Evolutionary conservation across 305 asterid genomes (phyloP).

Genomic region (Solanum hybrid): DNA sequence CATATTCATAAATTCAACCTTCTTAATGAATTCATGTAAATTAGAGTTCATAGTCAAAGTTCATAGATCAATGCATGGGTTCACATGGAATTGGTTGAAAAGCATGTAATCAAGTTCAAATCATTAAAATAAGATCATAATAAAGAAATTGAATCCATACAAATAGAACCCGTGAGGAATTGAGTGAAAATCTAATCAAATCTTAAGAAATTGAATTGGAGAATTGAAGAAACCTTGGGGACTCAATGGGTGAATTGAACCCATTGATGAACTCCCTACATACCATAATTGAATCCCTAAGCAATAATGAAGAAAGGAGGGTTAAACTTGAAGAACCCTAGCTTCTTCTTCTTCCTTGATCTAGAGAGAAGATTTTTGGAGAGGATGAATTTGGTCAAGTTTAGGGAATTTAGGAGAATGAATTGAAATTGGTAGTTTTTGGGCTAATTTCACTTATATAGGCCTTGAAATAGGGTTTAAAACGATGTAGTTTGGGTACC

Average conservation of each 20-base stretch:
- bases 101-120: background rate
- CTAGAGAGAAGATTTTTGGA: background rate
- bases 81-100: background rate
- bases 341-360: background rate
- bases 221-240: background rate
- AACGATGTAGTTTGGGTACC: background rate
- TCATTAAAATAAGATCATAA: background rate
- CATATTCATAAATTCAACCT: background rate
- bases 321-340: background rate
- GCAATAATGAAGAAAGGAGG: background rate
- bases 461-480: background rate
- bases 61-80: background rate
- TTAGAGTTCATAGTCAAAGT: background rate
- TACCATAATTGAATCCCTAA: background rate
- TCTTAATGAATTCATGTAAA: background rate
- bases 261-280: background rate
- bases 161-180: background rate
- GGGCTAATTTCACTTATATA: background rate
- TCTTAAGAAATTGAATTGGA: background rate
- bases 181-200: background rate
- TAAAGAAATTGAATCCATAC: background rate
- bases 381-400: background rate
- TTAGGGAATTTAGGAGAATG: background rate
- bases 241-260: background rate
- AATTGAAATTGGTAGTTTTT: background rate